Evolutionary conservation across 2,329 filamentous ascomycete species (phyloP).

Genomic region (Penicillium sp.): DNA sequence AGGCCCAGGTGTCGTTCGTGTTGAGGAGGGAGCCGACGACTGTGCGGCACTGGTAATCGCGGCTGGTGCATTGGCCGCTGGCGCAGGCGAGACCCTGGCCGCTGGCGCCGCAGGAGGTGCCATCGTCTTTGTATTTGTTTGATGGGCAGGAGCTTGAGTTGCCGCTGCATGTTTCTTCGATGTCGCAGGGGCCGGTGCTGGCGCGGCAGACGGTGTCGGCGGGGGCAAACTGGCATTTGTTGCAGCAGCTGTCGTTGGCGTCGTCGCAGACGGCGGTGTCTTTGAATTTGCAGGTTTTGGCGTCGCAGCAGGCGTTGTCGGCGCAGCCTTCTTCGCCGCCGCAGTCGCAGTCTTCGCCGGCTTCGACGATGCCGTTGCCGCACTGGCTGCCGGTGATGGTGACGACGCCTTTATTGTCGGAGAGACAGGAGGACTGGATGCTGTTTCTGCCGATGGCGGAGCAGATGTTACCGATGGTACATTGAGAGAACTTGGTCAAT

Average conservation of each 20-base stretch:
- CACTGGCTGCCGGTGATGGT: slow-evolving; percentile 82
- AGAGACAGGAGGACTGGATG: slow-evolving; percentile 72
- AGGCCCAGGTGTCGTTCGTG: slow-evolving; percentile 75
- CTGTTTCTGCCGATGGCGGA: slow-evolving; percentile 73
- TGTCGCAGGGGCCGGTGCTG: slow-evolving; percentile 78
- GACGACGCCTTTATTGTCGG: slow-evolving; percentile 77
- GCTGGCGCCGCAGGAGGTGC: slow-evolving; percentile 62
- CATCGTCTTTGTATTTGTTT: slow-evolving; percentile 68
- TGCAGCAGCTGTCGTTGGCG: slow-evolving; percentile 48
- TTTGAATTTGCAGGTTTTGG: slow-evolving; percentile 81
- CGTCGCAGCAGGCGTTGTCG: slow-evolving; percentile 75
- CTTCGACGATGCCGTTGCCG: slow-evolving; percentile 94
- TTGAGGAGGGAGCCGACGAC: slow-evolving; percentile 72
- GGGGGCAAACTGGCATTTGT: slow-evolving; percentile 44
- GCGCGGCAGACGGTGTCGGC: slow-evolving; percentile 72
- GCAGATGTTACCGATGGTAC: slow-evolving; percentile 91
- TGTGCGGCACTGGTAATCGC: slow-evolving; percentile 81
- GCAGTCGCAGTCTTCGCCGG: slow-evolving; percentile 93
- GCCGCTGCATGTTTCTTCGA: slow-evolving; percentile 77
- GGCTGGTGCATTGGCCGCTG: slow-evolving; percentile 89
- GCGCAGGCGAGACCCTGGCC: slow-evolving; percentile 66
- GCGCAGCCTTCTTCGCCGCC: slow-evolving; percentile 71
- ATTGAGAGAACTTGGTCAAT: slow-evolving; percentile 79
- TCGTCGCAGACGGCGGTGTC: slow-evolving; percentile 68
- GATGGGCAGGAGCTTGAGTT: slow-evolving; percentile 66